Evolutionary conservation across 2,329 filamentous ascomycete species (phyloP).

Genomic region (Parascedosporium putredinis): DNA sequence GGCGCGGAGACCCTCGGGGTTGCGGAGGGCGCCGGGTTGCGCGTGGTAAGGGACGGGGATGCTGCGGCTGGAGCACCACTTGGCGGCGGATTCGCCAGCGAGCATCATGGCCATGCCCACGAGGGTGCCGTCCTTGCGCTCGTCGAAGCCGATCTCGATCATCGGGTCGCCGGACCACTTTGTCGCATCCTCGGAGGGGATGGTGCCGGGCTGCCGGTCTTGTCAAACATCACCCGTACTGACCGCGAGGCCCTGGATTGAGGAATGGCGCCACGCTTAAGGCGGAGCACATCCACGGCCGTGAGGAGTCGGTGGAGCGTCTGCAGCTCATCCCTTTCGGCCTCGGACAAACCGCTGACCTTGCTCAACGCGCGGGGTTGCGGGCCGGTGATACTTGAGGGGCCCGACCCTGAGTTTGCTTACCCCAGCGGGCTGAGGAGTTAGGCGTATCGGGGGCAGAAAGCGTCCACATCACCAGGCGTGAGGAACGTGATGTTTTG

Average conservation of each 20-base stretch:
- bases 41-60: conserved; percentile 51
- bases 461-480: conserved; percentile 35
- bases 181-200: conserved; percentile 8
- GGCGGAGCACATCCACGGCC: conserved; percentile 30
- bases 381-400: conserved; percentile 14
- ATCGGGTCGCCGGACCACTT: conserved; percentile 36
- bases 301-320: conserved; percentile 37
- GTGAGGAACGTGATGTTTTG: conserved; percentile 47
- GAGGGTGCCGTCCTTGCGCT: conserved; percentile 21
- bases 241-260: conserved; percentile 32
- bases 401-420: conserved; percentile 21
- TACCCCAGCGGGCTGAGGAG: conserved; percentile 13
- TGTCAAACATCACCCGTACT: conserved; percentile 32
- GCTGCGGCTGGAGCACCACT: conserved; percentile 46
- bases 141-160: conserved; percentile 26
- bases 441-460: conserved; percentile 24
- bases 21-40: conserved; percentile 20
- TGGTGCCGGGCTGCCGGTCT: conserved; percentile 13
- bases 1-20: not conserved
- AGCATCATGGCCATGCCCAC: conserved; percentile 44
- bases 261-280: conserved; percentile 39
- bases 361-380: conserved; percentile 34
- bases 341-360: conserved; percentile 28
- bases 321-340: conserved; percentile 34
- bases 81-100: conserved; percentile 50